Evolutionary conservation across 768 basidiomycete genomes (phyloP).

Genomic region (Mycena rosella): DNA sequence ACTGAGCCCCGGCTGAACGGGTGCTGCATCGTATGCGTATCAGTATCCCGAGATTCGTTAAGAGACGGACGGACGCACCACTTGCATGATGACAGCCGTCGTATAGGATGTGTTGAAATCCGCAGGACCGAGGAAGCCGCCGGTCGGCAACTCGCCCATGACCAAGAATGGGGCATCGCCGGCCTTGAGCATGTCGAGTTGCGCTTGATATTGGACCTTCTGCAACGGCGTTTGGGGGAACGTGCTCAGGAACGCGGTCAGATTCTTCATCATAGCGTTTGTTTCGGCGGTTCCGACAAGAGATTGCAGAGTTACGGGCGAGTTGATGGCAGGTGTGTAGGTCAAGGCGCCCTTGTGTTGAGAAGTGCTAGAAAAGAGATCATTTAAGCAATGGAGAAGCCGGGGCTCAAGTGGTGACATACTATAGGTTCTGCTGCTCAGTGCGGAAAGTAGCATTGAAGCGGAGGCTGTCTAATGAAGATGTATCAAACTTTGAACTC

Average conservation of each 20-base stretch:
- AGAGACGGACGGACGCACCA: background rate
- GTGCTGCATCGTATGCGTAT: background rate
- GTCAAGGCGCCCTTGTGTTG: background rate
- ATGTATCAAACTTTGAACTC: background rate
- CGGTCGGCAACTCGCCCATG: background rate
- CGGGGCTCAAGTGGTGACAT: background rate
- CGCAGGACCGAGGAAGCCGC: background rate
- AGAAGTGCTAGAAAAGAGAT: background rate
- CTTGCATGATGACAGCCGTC: background rate
- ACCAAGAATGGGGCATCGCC: background rate
- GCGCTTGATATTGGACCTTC: background rate
- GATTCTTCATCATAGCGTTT: background rate
- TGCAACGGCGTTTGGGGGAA: background rate
- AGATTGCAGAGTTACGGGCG: background rate
- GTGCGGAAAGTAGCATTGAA: background rate
- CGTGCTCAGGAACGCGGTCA: background rate
- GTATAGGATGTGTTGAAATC: background rate
- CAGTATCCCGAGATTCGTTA: background rate
- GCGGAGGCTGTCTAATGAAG: background rate
- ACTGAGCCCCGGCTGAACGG: constrained; percentile 2
- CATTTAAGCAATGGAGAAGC: too few relatives aligned
- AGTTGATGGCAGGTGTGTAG: background rate
- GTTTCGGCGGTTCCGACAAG: background rate
- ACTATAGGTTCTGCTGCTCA: background rate
- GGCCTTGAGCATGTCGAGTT: background rate